Evolutionary conservation across 257 asterid species (phyloP).

Genomic region (Vinca minor): DNA sequence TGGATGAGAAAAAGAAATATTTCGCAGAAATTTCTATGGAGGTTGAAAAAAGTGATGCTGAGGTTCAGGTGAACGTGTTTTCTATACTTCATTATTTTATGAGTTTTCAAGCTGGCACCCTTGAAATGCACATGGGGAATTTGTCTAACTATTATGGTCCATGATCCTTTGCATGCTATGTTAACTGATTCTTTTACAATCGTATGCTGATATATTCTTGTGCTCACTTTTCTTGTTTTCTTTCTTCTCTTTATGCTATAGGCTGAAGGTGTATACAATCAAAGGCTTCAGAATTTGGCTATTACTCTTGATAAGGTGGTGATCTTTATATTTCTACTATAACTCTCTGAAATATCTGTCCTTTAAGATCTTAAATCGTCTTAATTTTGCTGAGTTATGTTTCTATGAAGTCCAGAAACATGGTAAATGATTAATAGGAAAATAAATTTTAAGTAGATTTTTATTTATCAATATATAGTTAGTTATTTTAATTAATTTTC

Average conservation of each 20-base stretch:
- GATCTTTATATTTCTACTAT: neutral
- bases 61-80: conserved; percentile 83
- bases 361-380: neutral
- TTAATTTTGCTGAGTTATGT: neutral
- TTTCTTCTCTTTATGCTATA: conserved; percentile 26
- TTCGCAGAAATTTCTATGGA: conserved; percentile 73
- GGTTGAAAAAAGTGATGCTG: conserved; percentile 89
- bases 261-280: conserved; percentile 98
- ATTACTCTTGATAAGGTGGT: conserved; percentile 91
- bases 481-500: neutral
- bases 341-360: neutral
- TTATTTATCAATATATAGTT: too few species aligned
- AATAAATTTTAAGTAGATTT: neutral
- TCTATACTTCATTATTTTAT: neutral
- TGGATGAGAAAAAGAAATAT: conserved; percentile 88
- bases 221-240: neutral
- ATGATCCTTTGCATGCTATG: neutral
- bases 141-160: neutral
- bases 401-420: neutral
- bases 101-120: neutral
- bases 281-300: conserved; percentile 96
- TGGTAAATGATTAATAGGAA: neutral
- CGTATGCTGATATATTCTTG: neutral
- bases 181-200: neutral
- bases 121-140: neutral